Evolutionary conservation across 2,329 filamentous ascomycete species (phyloP), one percentile per base, ranked within the genome.

Genomic region (Sporothrix sp.): DNA sequence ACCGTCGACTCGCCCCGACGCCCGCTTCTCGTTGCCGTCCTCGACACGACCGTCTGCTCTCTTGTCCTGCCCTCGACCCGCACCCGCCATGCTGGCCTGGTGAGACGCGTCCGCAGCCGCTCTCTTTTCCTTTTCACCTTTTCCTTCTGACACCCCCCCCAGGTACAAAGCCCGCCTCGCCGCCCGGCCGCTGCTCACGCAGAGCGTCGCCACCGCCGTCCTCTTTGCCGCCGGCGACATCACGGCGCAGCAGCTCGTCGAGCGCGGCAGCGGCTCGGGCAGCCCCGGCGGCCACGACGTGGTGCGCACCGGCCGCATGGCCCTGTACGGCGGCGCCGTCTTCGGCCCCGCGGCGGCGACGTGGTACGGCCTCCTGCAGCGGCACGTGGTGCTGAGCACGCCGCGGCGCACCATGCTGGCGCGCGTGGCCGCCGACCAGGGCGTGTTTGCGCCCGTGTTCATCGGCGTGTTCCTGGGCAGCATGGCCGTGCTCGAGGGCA

Each of bases 151-250:
- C 30, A 13, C 42, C 6, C 38, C n/a, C 4, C 6, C 20, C 14
- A 87, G 90, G 89, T 97, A 97, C 72, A 88, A 94, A 70, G 75
- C 80, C 63, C 85, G 81, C 67, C 75, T 96, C 65, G 83, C 85
- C 60, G 78, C 81, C 61, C 80, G 86, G 63, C 91, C 91, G 54
- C 73, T 97, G 60, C 79, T 96, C 62, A 97, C 91, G 10, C 88
- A 95, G 73, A 87, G 84, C 65, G 71, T 95, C 60, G 95, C 89
- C 51, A 96, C 91, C 35, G 85, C 87, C 44, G 78, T 97, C 53
- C 82, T 98, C 56, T 98, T 97, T 66, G 90, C 85, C 52, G 87
- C 89, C 13, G 93, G 93, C 61, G 93, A 98, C 70, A 75, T 85
- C 54, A 82, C 94, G 58, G 88, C 93, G 33, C 93, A 98, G 69